Evolutionary conservation across 306 rosid genomes (phyloP), one percentile per base, ranked within the genome.

Genomic region (Trichosanthes cucumerina): DNA sequence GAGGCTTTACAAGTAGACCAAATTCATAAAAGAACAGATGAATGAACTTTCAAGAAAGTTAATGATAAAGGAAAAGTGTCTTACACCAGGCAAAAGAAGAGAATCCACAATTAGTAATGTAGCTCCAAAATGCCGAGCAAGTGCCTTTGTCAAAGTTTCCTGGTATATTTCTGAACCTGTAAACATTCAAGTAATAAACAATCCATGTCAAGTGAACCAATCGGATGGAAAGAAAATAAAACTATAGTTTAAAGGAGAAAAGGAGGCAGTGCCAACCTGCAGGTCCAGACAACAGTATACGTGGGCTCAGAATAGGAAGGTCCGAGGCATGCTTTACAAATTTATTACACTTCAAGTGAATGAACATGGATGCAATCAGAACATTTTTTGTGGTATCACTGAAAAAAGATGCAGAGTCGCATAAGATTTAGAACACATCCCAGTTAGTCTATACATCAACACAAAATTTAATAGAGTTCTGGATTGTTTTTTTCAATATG

Each of bases 141-240:
- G 99, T 78, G 98, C 97, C 90, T 91, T 96, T 43, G 89, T 88
- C 84, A 96, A 79, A 85, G 90, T 87, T 82, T 91, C 99, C 86
- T 96, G 99, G 82, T 91, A 92, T 88, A 96, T 96, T 79, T 96
- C 99, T 0, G 99, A 96, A 79, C 99, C 99, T 96, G 81, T 77
- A 90, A 59, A 86, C 75, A 38, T 75, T 71, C 66, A 71, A 79
- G 19, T 23, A 70, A 41, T 5, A 77, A 68, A 19, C 53, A 79
- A 77, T 15, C 41, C 39, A 80, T 36, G 80, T 68, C 79, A 47
- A 62, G 11, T 65, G 64, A 66, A 59, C 24, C 12, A 80, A 68
- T 77, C 4, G 33, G 75, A 74, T 63, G 59, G 36, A 8, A 72
- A 79, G 54, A 41, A 80, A 58, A 34, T 14, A 41, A 3, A 59